Base-by-base conservation (phyloP, 257 asterid species). In the Linaria vulgaris region DNA sequence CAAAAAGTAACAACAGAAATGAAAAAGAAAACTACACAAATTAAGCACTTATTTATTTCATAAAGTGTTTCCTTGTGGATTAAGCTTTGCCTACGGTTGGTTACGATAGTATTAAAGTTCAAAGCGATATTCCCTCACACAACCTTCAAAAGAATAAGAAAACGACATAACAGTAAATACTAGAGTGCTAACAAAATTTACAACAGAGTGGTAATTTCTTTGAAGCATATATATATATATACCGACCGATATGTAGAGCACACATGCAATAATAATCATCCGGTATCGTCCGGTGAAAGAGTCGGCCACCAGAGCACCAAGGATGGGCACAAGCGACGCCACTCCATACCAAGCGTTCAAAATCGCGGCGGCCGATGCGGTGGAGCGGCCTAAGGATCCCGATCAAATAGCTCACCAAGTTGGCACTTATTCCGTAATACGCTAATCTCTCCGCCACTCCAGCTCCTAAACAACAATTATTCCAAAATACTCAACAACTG, bases 281-380 rank as follows among this genome's bases (percentile, higher is more conserved):
- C 68, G 59, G 56, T 69, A 77, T 11, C 70, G 70, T 7, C 78
- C 82, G 34, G 67, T 46, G 58, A 23, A 59, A 0, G 82, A 77
- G 9, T 77, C 76, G 2, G 78, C 82, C 14, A 77, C 13, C 15
- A 77, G 61, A 44, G 76, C 82, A 16, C 82, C 76, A 0, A 77
- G 15, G n/a, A 72, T 72, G 10, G 82, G 82, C 56, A 49, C 6
- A 30, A 77, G 67, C 55, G 41, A 5, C 63, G 68, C 72, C 61
- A 57, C 13, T 5, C 78, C 73, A 17, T 14, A 24, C 82, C 82
- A 77, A 1, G 69, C 70, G 11, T 75, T 75, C 25, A 75, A 68
- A 46, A 66, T 22, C 6, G 46, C 68, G 3, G 80, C 76, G 10
- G 76, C 76, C 6, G 80, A 1, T 0, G 80, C 70, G 3, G 76